Base-by-base conservation (phyloP, 2,329 filamentous ascomycete species). In the Curvularia spicifera region DNA sequence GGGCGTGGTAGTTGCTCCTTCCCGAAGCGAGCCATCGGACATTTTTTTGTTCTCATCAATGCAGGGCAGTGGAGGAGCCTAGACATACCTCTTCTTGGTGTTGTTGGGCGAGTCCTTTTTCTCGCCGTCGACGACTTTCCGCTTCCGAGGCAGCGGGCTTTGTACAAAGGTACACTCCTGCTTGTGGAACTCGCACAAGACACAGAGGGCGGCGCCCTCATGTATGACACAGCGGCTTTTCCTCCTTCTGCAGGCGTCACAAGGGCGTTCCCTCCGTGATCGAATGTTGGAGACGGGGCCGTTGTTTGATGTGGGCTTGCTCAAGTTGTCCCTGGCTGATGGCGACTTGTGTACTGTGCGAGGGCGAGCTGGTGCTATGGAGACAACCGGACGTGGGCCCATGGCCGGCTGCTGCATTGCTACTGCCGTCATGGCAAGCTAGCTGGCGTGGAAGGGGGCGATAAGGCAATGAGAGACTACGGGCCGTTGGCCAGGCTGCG, bases 211-310 rank as follows among this genome's bases (percentile, higher is more conserved):
- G 68, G 90, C 87, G 64, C 89, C 89, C 74, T 94, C 90, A 72
- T 92, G 89, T 73, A 91, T 85, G 62, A 92, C 87, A 79, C 91
- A 95, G 78, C 89, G 89, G 70, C 86, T 87, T 75, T 91, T 90
- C 65, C 89, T 86, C 76, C 85, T 84, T 63, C 88, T 84, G 77
- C 91, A 95, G 59, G 89, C 86, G 79, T 92, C 89, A 78, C 78
- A 79, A 54, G 78, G 78, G 45, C 78, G 69, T 68, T 80, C 78
- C 60, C 76, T 71, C 33, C 78, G 66, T 51, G 76, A 74, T 53
- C 76, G 73, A 56, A 75, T 73, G 68, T 77, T 78, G 61, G 75
- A 72, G 44, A 76, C 68, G 45, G 74, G 67, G 40, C 68, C 71
- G 57, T 68, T 68, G 60, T 60, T 69, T n/a, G 71, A 66, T 50